Percentiles rank a stretch among this genome's conserved stretches.
Evolutionary conservation across 2,329 filamentous ascomycete species (phyloP).

Genomic region (Tolypocladium ovalisporum): DNA sequence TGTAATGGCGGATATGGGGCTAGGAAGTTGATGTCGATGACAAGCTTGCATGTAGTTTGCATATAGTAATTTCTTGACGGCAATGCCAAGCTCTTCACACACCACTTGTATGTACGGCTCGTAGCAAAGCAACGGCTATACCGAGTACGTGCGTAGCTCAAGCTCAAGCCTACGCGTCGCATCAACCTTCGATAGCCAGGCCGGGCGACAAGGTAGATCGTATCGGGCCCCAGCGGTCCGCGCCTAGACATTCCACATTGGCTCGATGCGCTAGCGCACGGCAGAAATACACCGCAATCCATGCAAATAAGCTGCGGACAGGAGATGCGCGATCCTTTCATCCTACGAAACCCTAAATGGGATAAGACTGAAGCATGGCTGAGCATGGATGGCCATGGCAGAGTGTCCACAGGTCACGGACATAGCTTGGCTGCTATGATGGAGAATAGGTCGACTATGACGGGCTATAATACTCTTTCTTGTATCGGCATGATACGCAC

Average conservation of each 20-base stretch:
- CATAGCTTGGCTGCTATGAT: not conserved
- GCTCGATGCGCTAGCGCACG: not conserved
- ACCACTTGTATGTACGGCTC: too few species aligned
- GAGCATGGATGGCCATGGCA: not conserved
- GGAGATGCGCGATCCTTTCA: not conserved
- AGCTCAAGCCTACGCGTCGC: not conserved
- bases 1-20: not conserved
- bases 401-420: not conserved
- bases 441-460: not conserved
- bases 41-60: not conserved
- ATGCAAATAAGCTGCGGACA: not conserved
- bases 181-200: not conserved
- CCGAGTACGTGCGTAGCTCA: not conserved
- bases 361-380: not conserved
- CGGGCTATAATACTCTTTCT: not conserved
- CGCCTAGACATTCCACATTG: not conserved
- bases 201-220: not conserved
- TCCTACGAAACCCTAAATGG: not conserved
- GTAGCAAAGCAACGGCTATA: not conserved
- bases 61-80: not conserved
- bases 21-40: not conserved
- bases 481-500: not conserved
- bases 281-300: not conserved
- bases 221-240: not conserved
- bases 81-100: not conserved